Evolutionary conservation across 164 flowering plant species (phyloP).

Genomic region (Aristolochia fimbriata): DNA sequence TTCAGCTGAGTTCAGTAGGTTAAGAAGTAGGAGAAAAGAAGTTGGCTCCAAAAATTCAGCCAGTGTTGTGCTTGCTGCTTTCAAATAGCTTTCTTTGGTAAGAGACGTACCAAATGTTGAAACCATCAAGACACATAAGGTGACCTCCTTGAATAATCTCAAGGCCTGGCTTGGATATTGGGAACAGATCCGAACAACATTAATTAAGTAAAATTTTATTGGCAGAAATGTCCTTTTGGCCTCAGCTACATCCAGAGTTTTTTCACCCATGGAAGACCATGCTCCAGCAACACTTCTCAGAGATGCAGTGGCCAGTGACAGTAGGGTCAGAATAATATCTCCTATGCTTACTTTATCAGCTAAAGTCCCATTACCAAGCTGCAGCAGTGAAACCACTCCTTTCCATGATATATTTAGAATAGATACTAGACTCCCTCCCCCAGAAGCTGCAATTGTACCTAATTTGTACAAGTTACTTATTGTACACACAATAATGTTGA

Average conservation of each 20-base stretch:
- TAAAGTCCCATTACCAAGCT: constrained; percentile 48
- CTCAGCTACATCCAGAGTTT: constrained; percentile 41
- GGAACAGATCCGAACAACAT: constrained; percentile 61
- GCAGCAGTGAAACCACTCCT: constrained; percentile 85
- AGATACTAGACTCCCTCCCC: constrained; percentile 68
- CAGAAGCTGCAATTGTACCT: constrained; percentile 71
- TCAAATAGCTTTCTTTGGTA: constrained; percentile 39
- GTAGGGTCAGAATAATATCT: constrained; percentile 43
- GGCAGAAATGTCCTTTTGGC: constrained; percentile 77
- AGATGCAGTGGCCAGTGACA: constrained; percentile 59
- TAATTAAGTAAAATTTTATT: constrained; percentile 71
- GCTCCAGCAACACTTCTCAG: constrained; percentile 53
- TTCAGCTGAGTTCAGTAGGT: constrained; percentile 52
- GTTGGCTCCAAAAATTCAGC: constrained; percentile 66
- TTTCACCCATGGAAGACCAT: constrained; percentile 46
- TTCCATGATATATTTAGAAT: constrained; percentile 92
- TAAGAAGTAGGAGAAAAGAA: constrained; percentile 49
- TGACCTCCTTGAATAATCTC: constrained; percentile 42
- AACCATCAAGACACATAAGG: constrained; percentile 42
- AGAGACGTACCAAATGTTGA: constrained; percentile 40
- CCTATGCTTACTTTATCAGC: constrained; percentile 43
- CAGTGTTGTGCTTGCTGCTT: constrained; percentile 46
- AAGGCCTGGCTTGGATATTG: constrained; percentile 56
- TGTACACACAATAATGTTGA: constrained; percentile 32
- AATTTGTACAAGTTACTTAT: constrained; percentile 52